Percentiles rank a stretch among this genome's conserved stretches.
Evolutionary conservation across 495 filamentous ascomycete species (phyloP).

Genomic region (Aspergillus hancockii): DNA sequence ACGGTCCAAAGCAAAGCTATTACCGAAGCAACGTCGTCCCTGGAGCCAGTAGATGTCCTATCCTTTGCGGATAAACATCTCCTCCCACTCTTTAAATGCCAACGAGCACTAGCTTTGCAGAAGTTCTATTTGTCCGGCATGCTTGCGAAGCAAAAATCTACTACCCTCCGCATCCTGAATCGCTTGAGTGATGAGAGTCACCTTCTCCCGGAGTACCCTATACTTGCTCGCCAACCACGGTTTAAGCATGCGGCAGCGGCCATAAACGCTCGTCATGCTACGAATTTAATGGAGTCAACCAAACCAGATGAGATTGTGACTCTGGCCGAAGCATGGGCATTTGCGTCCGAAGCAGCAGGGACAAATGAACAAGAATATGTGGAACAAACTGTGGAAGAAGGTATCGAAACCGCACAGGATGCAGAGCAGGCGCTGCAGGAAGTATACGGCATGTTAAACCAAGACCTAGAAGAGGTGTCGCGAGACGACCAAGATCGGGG

Average conservation of each 20-base stretch:
- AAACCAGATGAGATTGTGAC: conserved; percentile 34
- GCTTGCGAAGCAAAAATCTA: conserved; percentile 60
- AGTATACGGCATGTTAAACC: conserved; percentile 38
- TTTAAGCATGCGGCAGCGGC: conserved; percentile 44
- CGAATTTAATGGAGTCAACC: conserved; percentile 17
- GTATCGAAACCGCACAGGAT: conserved; percentile 32
- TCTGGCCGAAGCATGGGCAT: conserved; percentile 50
- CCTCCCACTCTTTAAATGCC: conserved; percentile 56
- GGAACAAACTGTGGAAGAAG: conserved; percentile 38
- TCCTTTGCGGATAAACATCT: conserved; percentile 60
- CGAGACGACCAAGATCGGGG: conserved; percentile 17
- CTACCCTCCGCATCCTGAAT: conserved; percentile 52
- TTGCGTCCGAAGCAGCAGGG: conserved; percentile 46
- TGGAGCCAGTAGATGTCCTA: conserved; percentile 36
- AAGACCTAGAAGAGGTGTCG: conserved; percentile 33
- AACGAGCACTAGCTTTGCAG: conserved; percentile 64
- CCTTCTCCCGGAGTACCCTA: conserved; percentile 62
- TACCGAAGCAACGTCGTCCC: conserved; percentile 18
- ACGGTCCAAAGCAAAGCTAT: conserved; percentile 18
- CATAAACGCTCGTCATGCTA: conserved; percentile 26
- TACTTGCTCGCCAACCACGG: conserved; percentile 46
- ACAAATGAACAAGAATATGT: conserved; percentile 36
- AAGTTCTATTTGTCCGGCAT: conserved; percentile 61
- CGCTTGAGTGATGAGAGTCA: conserved; percentile 70
- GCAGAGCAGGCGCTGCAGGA: conserved; percentile 34